Base-by-base conservation (phyloP, 192 early-diverging fungal species). In the Linderina pennispora region DNA sequence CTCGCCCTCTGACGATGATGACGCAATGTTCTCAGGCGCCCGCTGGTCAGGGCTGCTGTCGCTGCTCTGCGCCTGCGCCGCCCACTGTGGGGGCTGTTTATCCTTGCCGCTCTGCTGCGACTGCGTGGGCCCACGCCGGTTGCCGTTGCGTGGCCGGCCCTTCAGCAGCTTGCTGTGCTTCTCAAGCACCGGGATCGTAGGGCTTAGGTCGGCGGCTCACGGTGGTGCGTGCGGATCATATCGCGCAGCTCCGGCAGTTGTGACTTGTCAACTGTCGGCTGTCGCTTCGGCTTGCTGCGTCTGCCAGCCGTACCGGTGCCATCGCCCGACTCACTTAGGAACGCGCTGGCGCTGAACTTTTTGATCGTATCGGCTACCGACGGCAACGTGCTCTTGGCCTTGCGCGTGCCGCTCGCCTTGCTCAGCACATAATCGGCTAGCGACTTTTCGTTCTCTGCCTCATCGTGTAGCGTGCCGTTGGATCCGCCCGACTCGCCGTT, bases 341-440 rank as follows among this genome's bases (percentile, higher is more conserved):
- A 37, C 7, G 43, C 49, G 9, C 40, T 23, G 11, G 40, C 40
- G 48, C 63, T 55, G 24, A 71, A 63, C 56, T 64, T 71, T 25
- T 64, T 63, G 40, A 71, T 71, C 0, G 67, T 58, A 25, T 71
- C 67, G 6, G 67, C 67, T 1, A 71, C 67, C 9, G 67, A 64
- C 3, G 61, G 55, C 42, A 64, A 39, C 11, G 34, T 42, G 10
- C 38, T 23, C 23, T 46, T 40, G 19, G 55, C 25, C 33, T 48
- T 49, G 5, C 34, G 15, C 11, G 38, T 36, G 1, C 26, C 19
- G 7, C 39, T 24, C 1, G 60, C 56, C 40, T 63, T 63, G 67
- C 67, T 71, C 23, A 58, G 45, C 43, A 71, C 67, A 21, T 73
- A 73, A 35, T 73, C 69, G 9, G 69, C 69, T 40, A 73, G 58